Conservation (phyloP, 768 basidiomycete species). For the Chlorophyllum brunneum region DNA sequence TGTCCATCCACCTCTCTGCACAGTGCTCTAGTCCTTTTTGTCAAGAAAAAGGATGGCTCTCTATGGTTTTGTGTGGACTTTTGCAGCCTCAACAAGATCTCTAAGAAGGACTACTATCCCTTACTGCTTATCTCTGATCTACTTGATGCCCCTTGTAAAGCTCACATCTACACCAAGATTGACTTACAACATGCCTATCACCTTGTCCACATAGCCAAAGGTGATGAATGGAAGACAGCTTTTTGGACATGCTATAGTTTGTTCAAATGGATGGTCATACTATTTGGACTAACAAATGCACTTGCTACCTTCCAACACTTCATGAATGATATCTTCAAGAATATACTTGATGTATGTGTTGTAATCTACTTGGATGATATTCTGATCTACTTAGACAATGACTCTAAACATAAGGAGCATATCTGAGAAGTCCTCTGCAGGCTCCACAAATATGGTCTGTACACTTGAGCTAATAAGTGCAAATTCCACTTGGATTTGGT, state of each 20-base stretch:
- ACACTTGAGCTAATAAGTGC: constrained; percentile 29
- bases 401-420: constrained; percentile 23
- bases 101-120: constrained; percentile 32
- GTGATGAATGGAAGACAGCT: constrained; percentile 37
- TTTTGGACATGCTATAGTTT: constrained; percentile 25
- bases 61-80: constrained; percentile 17
- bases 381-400: constrained; percentile 30
- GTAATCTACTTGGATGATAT: constrained; percentile 37
- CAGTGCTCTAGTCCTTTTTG: constrained; percentile 12
- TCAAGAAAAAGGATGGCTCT: constrained; percentile 12
- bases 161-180: constrained; percentile 24
- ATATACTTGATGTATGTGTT: constrained; percentile 25
- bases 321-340: constrained; percentile 30
- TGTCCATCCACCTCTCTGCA: background rate
- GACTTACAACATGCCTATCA: constrained; percentile 33
- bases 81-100: constrained; percentile 23
- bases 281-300: constrained; percentile 30
- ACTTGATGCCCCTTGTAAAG: constrained; percentile 20
- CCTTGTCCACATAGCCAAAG: constrained; percentile 29
- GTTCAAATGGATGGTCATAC: constrained; percentile 36
- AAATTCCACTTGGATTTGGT: constrained; percentile 26
- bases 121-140: constrained; percentile 31
- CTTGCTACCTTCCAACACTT: constrained; percentile 32
- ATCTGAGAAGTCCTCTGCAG: constrained; percentile 28
- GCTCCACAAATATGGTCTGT: constrained; percentile 23